phyloP scores from a whole-genome alignment of 768 basidiomycete genomes.

The Heimioporus sp. region DNA sequence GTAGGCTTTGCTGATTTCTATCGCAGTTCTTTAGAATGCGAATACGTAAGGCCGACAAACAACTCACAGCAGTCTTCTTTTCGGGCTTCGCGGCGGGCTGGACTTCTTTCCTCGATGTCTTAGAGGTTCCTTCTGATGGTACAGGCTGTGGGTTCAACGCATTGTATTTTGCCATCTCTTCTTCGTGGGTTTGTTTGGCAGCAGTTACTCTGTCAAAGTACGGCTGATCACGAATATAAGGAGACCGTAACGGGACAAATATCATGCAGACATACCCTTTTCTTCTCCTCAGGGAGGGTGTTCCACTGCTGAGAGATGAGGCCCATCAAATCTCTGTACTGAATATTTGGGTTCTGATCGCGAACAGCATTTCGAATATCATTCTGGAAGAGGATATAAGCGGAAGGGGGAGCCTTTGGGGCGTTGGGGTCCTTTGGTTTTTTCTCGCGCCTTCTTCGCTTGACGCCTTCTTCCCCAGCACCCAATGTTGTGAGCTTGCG shows the following conservation, averaged over 20 bases:
- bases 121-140: conserved; percentile 44
- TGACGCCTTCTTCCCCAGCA: conserved; percentile 37
- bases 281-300: conserved; percentile 61
- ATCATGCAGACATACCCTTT: conserved; percentile 56
- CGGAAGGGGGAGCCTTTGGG: conserved; percentile 89
- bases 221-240: conserved; percentile 21
- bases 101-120: conserved; percentile 18
- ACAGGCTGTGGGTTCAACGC: conserved; percentile 49
- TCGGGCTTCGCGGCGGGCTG: conserved; percentile 29
- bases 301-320: conserved; percentile 78
- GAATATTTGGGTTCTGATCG: conserved; percentile 57
- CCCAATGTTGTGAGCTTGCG: conserved; percentile 42
- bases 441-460: conserved; percentile 42
- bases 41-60: conserved; percentile 8
- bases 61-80: conserved; percentile 26
- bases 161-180: conserved; percentile 65
- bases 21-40: conserved; percentile 11
- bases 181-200: conserved; percentile 64
- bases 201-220: conserved; percentile 42
- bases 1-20: conserved; percentile 25
- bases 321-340: conserved; percentile 69
- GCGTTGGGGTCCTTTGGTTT: conserved; percentile 87
- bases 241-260: background rate
- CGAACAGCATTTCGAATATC: conserved; percentile 76
- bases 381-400: conserved; percentile 95